These are phyloP conservation scores for Penicillium pulvis DNA, from an alignment of 495 filamentous ascomycete species.

Conservation along the genomic window DNA sequence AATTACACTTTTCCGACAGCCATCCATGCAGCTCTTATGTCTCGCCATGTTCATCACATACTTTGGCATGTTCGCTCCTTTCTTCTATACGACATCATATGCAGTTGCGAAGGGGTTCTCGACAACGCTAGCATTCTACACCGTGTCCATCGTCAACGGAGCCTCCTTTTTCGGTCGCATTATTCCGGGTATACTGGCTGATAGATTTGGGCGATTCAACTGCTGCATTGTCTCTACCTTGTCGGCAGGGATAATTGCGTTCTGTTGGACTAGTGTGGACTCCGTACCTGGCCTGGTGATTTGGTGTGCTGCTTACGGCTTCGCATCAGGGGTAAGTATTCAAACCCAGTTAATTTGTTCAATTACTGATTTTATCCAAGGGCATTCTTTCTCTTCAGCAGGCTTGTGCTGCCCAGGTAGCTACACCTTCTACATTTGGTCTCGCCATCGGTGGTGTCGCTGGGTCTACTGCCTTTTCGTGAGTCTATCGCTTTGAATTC, in stretches of 20 bases:
- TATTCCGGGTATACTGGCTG: slow-evolving; percentile 60
- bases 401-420: slow-evolving; percentile 43
- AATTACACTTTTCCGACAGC: slow-evolving; percentile 26
- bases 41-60: slow-evolving; percentile 43
- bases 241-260: slow-evolving; percentile 52
- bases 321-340: slow-evolving; percentile 40
- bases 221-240: slow-evolving; percentile 60
- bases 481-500: slow-evolving; percentile 3
- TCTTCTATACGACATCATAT: slow-evolving; percentile 46
- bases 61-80: slow-evolving; percentile 52
- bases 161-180: slow-evolving; percentile 46
- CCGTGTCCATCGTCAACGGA: slow-evolving; percentile 50
- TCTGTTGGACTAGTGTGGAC: slow-evolving; percentile 42
- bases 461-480: slow-evolving; percentile 41
- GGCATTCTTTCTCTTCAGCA: slow-evolving; percentile 44
- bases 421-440: slow-evolving; percentile 33
- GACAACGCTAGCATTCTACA: slow-evolving; percentile 39
- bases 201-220: slow-evolving; percentile 72
- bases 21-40: slow-evolving; percentile 50
- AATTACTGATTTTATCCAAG: slow-evolving; percentile 18
- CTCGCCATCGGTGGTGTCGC: slow-evolving; percentile 36
- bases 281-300: slow-evolving; percentile 38
- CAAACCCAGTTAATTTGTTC: not conserved
- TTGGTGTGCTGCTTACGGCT: slow-evolving; percentile 41
- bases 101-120: slow-evolving; percentile 39